These are phyloP conservation scores for Zymoseptoria brevis DNA, from an alignment of 2,329 filamentous ascomycete species.

Conservation along the genomic window DNA sequence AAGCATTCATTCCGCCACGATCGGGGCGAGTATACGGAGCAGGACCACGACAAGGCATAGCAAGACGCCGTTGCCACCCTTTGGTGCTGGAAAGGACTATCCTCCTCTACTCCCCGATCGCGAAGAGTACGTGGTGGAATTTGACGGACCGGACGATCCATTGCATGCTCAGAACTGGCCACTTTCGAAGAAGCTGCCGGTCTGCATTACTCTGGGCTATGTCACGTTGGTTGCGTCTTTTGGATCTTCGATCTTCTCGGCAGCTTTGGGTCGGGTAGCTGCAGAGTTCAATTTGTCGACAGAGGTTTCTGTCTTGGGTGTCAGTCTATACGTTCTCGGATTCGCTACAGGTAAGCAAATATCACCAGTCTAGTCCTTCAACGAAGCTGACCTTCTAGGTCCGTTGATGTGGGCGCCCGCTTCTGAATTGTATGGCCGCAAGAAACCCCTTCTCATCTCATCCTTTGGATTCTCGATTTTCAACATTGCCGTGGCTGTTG, in stretches of 20 bases:
- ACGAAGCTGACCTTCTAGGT: conserved; percentile 1
- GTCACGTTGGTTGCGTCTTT: conserved; percentile 64
- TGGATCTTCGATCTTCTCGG: conserved; percentile 39
- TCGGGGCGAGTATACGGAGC: conserved; percentile 46
- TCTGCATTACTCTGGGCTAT: conserved; percentile 60
- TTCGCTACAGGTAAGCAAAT: conserved; percentile 26
- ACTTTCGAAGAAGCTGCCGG: conserved; percentile 61
- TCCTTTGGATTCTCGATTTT: conserved; percentile 36
- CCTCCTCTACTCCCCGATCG: conserved; percentile 59
- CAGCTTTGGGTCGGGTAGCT: conserved; percentile 37
- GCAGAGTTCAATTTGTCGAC: conserved; percentile 35
- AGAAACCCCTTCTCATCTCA: conserved; percentile 25
- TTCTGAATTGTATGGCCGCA: conserved; percentile 32
- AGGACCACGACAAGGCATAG: conserved; percentile 24
- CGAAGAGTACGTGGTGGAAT: conserved; percentile 74
- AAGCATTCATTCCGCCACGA: conserved; percentile 64
- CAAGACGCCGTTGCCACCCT: conserved; percentile 53
- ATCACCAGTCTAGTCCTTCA: background rate
- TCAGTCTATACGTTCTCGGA: conserved; percentile 34
- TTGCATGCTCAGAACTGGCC: conserved; percentile 79
- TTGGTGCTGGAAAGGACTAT: conserved; percentile 67
- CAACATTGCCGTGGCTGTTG: conserved; percentile 39
- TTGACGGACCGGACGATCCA: conserved; percentile 75
- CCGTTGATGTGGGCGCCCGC: conserved; percentile 45
- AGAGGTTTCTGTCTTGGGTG: conserved; percentile 32